A percentile compares a stretch with the other conserved stretches of the same genome.
phyloP scores from a whole-genome alignment of 2,329 filamentous ascomycete genomes.

The Fonsecaea pedrosoi region DNA sequence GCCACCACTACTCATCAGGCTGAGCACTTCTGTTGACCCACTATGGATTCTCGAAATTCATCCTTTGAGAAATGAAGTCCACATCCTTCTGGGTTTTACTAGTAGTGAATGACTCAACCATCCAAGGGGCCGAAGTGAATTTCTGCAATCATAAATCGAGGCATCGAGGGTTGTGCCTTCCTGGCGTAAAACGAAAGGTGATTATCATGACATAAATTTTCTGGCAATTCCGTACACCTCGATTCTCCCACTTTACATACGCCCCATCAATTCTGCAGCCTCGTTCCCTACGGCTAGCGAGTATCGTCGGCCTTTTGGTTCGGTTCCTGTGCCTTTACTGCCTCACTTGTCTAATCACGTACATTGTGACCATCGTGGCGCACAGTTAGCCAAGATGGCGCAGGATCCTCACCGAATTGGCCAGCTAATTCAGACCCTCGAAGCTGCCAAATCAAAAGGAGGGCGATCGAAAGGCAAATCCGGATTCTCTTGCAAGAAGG shows the following conservation, averaged over 20 bases:
- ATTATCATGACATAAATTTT: background rate
- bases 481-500: constrained; percentile 77
- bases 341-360: background rate
- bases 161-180: background rate
- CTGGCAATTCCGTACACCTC: background rate
- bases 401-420: constrained; percentile 75
- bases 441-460: constrained; percentile 60
- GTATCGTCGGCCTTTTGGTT: background rate
- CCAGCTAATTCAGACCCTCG: constrained; percentile 69
- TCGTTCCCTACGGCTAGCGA: background rate
- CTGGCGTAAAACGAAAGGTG: background rate
- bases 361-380: background rate
- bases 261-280: background rate
- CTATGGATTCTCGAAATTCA: background rate
- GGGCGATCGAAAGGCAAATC: constrained; percentile 55
- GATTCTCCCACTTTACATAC: background rate
- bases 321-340: background rate
- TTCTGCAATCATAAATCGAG: background rate
- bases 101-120: background rate
- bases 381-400: constrained; percentile 56
- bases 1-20: background rate
- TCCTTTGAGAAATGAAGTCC: background rate
- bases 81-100: constrained; percentile 2
- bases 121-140: background rate
- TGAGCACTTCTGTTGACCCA: constrained; percentile 11